Percentiles rank a stretch among this genome's conserved stretches.
phyloP scores from a whole-genome alignment of 352 stramenopile genomes.

The Globisporangium spiculum region DNA sequence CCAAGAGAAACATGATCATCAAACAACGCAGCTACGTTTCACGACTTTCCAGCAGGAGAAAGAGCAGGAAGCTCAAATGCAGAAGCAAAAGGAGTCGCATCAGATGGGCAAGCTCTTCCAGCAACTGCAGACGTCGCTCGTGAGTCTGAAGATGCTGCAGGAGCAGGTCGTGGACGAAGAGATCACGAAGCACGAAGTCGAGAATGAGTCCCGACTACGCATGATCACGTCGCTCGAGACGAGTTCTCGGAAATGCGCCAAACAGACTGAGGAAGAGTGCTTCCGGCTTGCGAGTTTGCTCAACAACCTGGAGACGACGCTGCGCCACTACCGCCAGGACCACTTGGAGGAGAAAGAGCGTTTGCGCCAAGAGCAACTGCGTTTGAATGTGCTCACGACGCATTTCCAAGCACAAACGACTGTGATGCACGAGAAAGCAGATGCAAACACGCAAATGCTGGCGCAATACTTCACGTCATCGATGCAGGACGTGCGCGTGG shows the following conservation, averaged over 20 bases:
- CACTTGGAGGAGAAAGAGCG: conserved; percentile 75
- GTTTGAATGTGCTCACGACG: conserved; percentile 47
- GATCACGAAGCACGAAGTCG: conserved; percentile 31
- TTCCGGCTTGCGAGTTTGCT: conserved; percentile 49
- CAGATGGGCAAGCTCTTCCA: conserved; percentile 47
- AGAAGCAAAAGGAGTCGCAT: conserved; percentile 35
- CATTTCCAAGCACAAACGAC: conserved; percentile 69
- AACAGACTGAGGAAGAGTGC: conserved; percentile 61
- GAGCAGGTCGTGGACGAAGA: conserved; percentile 42
- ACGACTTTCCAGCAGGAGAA: conserved; percentile 31
- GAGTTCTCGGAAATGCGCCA: conserved; percentile 48
- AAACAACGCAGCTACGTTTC: conserved; percentile 28
- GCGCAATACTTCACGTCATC: conserved; percentile 34
- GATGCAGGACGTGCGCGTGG: conserved; percentile 44
- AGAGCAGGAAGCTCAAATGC: conserved; percentile 36
- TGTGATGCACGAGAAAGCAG: conserved; percentile 49
- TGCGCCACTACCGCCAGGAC: conserved; percentile 51
- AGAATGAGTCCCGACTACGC: conserved; percentile 51
- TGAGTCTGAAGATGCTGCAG: conserved; percentile 45
- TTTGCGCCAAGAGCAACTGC: conserved; percentile 63
- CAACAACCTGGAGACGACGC: conserved; percentile 42
- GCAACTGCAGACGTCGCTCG: conserved; percentile 56
- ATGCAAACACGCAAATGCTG: conserved; percentile 40
- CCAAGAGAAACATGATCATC: conserved; percentile 28
- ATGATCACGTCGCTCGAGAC: conserved; percentile 64